Evolutionary conservation across 768 basidiomycete species (phyloP).

Genomic region (Lentinula sp.): DNA sequence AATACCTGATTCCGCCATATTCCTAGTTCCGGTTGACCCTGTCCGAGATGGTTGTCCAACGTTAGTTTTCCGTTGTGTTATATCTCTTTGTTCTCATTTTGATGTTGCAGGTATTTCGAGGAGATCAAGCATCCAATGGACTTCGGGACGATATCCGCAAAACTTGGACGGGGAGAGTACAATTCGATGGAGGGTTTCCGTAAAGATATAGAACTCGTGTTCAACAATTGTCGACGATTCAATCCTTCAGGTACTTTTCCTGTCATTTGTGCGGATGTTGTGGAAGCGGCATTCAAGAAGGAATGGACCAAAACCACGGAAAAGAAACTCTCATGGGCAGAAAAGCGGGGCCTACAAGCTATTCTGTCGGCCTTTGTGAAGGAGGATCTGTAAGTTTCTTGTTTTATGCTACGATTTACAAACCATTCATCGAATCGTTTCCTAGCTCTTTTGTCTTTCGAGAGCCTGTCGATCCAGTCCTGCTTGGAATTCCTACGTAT

Average conservation of each 20-base stretch:
- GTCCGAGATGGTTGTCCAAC: conserved; percentile 82
- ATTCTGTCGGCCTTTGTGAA: conserved; percentile 64
- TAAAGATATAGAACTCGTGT: conserved; percentile 75
- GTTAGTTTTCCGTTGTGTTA: conserved; percentile 38
- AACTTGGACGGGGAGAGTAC: conserved; percentile 65
- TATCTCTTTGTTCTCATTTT: conserved; percentile 5
- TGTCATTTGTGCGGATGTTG: conserved; percentile 57
- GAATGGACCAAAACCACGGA: conserved; percentile 82
- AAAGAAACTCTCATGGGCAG: conserved; percentile 65
- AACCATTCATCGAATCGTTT: background rate
- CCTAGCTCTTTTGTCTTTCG: conserved; percentile 71
- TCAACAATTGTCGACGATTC: conserved; percentile 88
- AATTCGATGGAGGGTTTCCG: conserved; percentile 76
- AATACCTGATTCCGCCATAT: conserved; percentile 65
- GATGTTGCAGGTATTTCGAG: conserved; percentile 66
- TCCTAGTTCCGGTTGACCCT: conserved; percentile 81
- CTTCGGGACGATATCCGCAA: conserved; percentile 71
- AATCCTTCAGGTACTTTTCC: conserved; percentile 82
- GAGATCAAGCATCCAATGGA: conserved; percentile 95
- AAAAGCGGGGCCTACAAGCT: conserved; percentile 73
- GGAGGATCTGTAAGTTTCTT: conserved; percentile 53
- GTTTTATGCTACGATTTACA: conserved; percentile 6
- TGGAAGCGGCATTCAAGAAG: conserved; percentile 73
- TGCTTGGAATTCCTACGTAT: conserved; percentile 81
- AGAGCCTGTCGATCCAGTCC: conserved; percentile 84